Base-by-base conservation (phyloP, 805 yeast genomes). In the Citeromyces matritensis region DNA sequence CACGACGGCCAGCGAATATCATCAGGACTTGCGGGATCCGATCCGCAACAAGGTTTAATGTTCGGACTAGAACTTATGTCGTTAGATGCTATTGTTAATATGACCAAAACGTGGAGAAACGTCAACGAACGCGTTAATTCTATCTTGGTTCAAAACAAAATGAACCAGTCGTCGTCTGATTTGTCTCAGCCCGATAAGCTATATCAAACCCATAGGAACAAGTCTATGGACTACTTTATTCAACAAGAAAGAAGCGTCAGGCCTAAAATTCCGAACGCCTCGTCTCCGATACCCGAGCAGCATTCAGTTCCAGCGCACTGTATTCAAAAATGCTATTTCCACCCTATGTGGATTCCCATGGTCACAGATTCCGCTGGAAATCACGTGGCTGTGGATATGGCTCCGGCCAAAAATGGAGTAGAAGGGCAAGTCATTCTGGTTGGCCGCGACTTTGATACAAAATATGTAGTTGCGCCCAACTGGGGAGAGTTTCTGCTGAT, bases 371-470 rank as follows among this genome's bases (percentile, higher is more conserved):
- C 70, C 35, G 72, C 77, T 3, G 96, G 96, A 19, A 86, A 86
- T 56, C 84, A 82, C 49, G 72, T 86, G 32, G 96, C 84, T 32
- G 65, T 86, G 9, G 96, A 86, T 52, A 60, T 86, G 36, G 74
- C 78, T 6, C 85, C 86, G 2, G 94, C 79, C 5, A 60, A 72
- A 5, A 54, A 60, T 17, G 94, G 94, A 27, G 60, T 51, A 21
- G 65, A 73, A 60, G 96, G 95, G 14, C 96, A 86, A 55, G 82
- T 85, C 14, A 86, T 86, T 33, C 46, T 83, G 29, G 86, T 82
- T 52, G 96, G 96, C 17, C 72, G 95, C 45, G 96, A 85, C 34
- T 84, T 75, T 48, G 96, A 85, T 55, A 70, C 79, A 23, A 86
- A 86, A 49, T 84, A 69, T 50, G 81, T 77, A 15, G 57, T 86